Evolutionary conservation across 1,139 yeast genomes (phyloP).

Genomic region (Debaryomyces robertsiae): DNA sequence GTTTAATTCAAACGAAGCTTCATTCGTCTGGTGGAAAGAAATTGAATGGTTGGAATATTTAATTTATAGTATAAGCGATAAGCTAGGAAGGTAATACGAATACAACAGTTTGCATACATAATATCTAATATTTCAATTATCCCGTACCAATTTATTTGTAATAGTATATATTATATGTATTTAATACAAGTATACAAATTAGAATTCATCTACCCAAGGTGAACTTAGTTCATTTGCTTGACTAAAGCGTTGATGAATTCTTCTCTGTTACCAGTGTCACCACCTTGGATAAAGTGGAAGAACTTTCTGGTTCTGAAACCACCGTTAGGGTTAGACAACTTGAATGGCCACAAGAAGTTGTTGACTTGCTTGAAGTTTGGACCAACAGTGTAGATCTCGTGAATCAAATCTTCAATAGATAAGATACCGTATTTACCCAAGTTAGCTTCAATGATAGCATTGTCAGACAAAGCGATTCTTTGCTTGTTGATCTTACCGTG

Average conservation of each 20-base stretch:
- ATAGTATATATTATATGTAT: conserved; percentile 9
- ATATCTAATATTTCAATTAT: too few relatives aligned
- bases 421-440: conserved; percentile 97
- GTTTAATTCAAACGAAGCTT: conserved; percentile 12
- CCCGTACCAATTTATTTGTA: conserved; percentile 4
- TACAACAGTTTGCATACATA: conserved; percentile 3
- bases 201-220: conserved; percentile 5
- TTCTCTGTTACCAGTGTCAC: conserved; percentile 99
- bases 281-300: conserved; percentile 99
- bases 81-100: conserved; percentile 14
- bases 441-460: conserved; percentile 88
- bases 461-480: conserved; percentile 93
- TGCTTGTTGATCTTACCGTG: conserved; percentile 99
- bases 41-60: conserved; percentile 35
- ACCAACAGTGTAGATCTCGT: conserved; percentile 98
- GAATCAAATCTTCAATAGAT: conserved; percentile 96
- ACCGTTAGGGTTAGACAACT: conserved; percentile 98
- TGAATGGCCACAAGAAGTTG: conserved; percentile 99
- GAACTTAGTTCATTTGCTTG: conserved; percentile 87
- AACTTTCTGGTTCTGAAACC: conserved; percentile 99
- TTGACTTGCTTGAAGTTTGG: conserved; percentile 99
- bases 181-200: conserved; percentile 2
- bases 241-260: conserved; percentile 97
- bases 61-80: conserved; percentile 27
- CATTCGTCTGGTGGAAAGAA: conserved; percentile 39